Evolutionary conservation across 352 stramenopile species (phyloP).

Genomic region (Pythium periplocum): DNA sequence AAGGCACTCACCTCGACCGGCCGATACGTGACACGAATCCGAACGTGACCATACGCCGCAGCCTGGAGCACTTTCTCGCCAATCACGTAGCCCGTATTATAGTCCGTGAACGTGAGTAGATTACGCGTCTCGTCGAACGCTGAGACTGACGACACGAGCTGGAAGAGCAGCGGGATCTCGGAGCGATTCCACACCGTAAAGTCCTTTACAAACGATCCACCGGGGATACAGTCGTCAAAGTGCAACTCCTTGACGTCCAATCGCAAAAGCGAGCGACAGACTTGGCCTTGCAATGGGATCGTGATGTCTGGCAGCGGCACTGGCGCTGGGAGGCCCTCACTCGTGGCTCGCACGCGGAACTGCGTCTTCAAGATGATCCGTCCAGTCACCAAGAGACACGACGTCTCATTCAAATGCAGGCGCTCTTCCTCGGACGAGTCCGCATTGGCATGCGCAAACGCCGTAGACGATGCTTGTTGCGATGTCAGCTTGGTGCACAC

Average conservation of each 20-base stretch:
- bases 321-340: constrained; percentile 15
- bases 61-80: constrained; percentile 77
- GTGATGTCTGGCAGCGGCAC: constrained; percentile 54
- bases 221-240: constrained; percentile 85
- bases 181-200: constrained; percentile 89
- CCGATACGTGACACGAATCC: constrained; percentile 83
- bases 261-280: constrained; percentile 77
- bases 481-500: constrained; percentile 57
- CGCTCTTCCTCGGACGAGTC: constrained; percentile 85
- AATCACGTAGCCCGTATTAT: constrained; percentile 83
- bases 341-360: constrained; percentile 10
- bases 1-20: constrained; percentile 54
- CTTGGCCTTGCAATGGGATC: constrained; percentile 72
- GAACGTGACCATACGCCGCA: constrained; percentile 79
- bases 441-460: constrained; percentile 9
- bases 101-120: constrained; percentile 77
- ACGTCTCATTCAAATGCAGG: constrained; percentile 78
- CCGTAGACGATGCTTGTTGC: constrained; percentile 10
- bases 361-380: constrained; percentile 48
- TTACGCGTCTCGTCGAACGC: constrained; percentile 65
- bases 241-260: constrained; percentile 86
- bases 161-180: constrained; percentile 84
- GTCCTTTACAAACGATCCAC: constrained; percentile 85
- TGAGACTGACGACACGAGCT: constrained; percentile 69
- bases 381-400: constrained; percentile 64